These are phyloP conservation scores for Mallotus japonicus DNA, from an alignment of 441 rosid species.

Conservation along the genomic window DNA sequence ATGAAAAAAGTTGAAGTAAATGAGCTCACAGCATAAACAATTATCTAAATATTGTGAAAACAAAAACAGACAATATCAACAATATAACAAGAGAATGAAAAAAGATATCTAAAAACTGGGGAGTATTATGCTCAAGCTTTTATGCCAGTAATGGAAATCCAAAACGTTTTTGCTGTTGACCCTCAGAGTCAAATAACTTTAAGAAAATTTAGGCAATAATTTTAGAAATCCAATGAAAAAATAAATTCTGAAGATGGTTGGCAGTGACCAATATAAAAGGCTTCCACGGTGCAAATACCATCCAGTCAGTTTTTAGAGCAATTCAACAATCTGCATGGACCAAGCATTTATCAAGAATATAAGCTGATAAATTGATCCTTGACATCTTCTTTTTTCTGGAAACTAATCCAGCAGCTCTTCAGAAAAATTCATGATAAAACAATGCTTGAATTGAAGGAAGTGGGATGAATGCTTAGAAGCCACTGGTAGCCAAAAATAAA, in stretches of 20 bases:
- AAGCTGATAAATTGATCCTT: background rate
- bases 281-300: background rate
- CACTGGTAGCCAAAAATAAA: too few species aligned
- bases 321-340: background rate
- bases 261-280: background rate
- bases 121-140: background rate
- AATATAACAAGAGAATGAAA: background rate
- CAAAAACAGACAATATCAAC: background rate
- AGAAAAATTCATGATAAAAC: background rate
- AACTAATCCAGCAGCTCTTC: background rate
- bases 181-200: background rate
- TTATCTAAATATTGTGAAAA: background rate
- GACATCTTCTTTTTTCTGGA: background rate
- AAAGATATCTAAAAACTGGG: background rate
- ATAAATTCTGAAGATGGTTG: background rate
- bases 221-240: background rate
- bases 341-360: background rate
- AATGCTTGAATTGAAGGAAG: background rate
- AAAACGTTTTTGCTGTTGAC: background rate
- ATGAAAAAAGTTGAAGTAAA: background rate
- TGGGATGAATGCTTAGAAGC: background rate
- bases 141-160: slow-evolving; percentile 1
- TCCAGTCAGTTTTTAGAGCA: background rate
- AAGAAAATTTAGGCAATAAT: background rate
- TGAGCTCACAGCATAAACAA: background rate